Evolutionary conservation across 345 rosid species (phyloP).

Genomic region (Salix arbutifolia): DNA sequence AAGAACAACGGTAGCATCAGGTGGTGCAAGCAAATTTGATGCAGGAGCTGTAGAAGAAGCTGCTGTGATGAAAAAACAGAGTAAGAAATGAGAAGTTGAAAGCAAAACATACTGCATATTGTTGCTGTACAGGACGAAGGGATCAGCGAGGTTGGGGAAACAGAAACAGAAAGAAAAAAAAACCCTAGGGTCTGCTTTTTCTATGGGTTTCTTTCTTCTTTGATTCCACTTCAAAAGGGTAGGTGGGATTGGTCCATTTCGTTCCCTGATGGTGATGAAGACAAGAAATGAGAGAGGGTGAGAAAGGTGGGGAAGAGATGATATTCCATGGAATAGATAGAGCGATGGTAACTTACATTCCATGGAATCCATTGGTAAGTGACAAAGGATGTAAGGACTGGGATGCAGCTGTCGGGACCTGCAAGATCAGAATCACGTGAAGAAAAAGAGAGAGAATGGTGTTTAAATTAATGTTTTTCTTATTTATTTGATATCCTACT

Average conservation of each 20-base stretch:
- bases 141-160: neutral
- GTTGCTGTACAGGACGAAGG: neutral
- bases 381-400: constrained; percentile 35
- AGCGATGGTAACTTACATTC: constrained; percentile 14
- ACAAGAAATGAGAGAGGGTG: neutral
- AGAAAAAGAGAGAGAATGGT: neutral
- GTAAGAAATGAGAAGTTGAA: constrained; percentile 3
- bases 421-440: constrained; percentile 71
- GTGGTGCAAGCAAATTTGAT: constrained; percentile 12
- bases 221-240: neutral
- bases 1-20: constrained; percentile 60
- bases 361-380: too few species aligned
- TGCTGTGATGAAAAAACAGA: neutral
- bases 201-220: neutral
- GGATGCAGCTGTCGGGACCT: constrained; percentile 40
- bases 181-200: neutral
- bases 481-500: neutral
- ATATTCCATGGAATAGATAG: constrained; percentile 20
- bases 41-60: neutral
- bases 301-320: constrained; percentile 7
- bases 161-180: neutral
- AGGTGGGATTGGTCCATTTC: constrained; percentile 6
- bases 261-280: neutral
- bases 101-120: constrained; percentile 18
- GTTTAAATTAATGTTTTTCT: neutral